These are phyloP conservation scores for Pichia sp. DNA, from an alignment of 1,139 yeast species.

Conservation along the genomic window DNA sequence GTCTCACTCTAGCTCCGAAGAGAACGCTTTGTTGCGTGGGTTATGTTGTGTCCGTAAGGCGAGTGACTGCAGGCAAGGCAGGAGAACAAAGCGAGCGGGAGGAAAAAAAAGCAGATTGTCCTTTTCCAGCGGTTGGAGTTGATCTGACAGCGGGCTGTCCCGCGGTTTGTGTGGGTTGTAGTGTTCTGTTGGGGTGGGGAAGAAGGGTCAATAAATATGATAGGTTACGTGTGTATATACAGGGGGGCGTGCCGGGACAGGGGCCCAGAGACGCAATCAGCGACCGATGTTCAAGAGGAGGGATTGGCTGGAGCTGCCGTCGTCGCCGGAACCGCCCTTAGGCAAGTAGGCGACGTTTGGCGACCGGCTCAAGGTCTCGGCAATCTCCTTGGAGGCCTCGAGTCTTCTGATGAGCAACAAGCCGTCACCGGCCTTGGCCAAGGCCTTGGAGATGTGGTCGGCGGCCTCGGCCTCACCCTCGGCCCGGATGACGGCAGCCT, in stretches of 20 bases:
- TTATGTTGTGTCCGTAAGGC: neutral
- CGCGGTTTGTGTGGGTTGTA: neutral
- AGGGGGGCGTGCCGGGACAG: neutral
- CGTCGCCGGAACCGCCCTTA: conserved; percentile 38
- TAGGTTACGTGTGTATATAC: neutral
- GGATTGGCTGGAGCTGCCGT: conserved; percentile 39
- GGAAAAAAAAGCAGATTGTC: neutral
- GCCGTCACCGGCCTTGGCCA: conserved; percentile 95
- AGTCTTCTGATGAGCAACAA: conserved; percentile 88
- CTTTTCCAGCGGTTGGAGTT: too few relatives aligned
- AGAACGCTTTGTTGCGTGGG: too few relatives aligned
- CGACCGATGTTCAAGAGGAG: conserved; percentile 57
- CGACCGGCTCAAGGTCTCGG: conserved; percentile 76
- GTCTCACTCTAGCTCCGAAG: too few relatives aligned
- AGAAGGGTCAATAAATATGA: neutral
- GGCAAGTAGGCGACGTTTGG: conserved; percentile 93
- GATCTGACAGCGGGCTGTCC: neutral
- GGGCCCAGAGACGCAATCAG: conserved; percentile 24
- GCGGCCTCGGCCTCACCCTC: conserved; percentile 99
- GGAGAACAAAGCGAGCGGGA: neutral
- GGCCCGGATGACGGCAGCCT: conserved; percentile 91
- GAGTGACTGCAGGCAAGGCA: neutral
- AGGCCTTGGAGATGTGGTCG: conserved; percentile 88
- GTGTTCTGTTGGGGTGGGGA: neutral
- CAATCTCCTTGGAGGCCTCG: conserved; percentile 96